Evolutionary conservation across 768 basidiomycete species (phyloP).

Genomic region (Tricholoma sp.): DNA sequence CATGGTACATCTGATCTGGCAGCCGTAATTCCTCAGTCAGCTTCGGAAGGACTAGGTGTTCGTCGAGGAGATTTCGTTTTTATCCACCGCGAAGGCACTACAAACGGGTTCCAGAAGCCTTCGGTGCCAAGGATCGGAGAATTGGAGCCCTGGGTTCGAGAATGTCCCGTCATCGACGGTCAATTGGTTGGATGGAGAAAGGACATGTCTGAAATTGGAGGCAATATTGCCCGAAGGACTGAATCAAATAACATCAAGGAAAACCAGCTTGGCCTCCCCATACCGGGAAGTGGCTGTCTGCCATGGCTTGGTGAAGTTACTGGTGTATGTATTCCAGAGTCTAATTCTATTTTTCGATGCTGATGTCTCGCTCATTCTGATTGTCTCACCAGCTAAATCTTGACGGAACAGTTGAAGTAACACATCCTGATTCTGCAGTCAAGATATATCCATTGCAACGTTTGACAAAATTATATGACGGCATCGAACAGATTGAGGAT

Average conservation of each 20-base stretch:
- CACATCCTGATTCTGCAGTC: slow-evolving; percentile 52
- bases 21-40: slow-evolving; percentile 32
- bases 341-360: slow-evolving; percentile 1
- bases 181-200: slow-evolving; percentile 67
- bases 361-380: slow-evolving; percentile 6
- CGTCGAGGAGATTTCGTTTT: slow-evolving; percentile 83
- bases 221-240: slow-evolving; percentile 44
- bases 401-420: slow-evolving; percentile 71
- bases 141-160: slow-evolving; percentile 73
- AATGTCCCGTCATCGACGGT: slow-evolving; percentile 46
- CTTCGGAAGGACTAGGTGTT: slow-evolving; percentile 67
- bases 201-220: slow-evolving; percentile 64
- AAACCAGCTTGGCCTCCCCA: slow-evolving; percentile 38
- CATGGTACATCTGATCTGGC: slow-evolving; percentile 61
- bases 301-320: slow-evolving; percentile 88
- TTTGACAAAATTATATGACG: slow-evolving; percentile 75
- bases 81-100: slow-evolving; percentile 61
- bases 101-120: slow-evolving; percentile 66
- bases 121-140: slow-evolving; percentile 83
- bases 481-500: slow-evolving; percentile 73
- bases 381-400: slow-evolving; percentile 49
- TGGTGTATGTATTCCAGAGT: slow-evolving; percentile 39
- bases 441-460: slow-evolving; percentile 56
- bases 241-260: slow-evolving; percentile 34
- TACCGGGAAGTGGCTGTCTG: slow-evolving; percentile 35